Percentiles rank a stretch among this genome's conserved stretches.
These are phyloP conservation scores for Ophiorrhiza pumila DNA, from an alignment of 257 asterid genomes.

Conservation along the genomic window DNA sequence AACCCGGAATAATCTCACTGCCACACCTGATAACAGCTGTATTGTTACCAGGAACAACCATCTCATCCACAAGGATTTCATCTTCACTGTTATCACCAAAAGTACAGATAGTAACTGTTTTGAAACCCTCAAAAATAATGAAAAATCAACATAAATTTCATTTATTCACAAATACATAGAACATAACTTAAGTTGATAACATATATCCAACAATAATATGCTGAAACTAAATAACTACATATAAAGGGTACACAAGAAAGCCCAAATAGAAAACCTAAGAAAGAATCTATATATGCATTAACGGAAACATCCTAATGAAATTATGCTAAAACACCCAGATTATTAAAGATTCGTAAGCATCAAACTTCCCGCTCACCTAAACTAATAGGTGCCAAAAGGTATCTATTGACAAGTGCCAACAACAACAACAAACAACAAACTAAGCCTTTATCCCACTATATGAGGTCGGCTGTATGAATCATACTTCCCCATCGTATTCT, in stretches of 20 bases:
- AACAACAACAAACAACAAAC: background rate
- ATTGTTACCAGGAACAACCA: slow-evolving; percentile 55
- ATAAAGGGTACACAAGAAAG: background rate
- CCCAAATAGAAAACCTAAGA: too few species aligned
- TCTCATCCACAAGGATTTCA: slow-evolving; percentile 63
- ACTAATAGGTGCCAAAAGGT: background rate
- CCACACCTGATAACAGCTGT: slow-evolving; percentile 63
- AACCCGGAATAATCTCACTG: slow-evolving; percentile 73
- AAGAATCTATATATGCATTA: background rate
- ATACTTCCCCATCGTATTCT: too few species aligned
- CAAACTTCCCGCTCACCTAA: background rate
- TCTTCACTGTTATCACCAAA: slow-evolving; percentile 35
- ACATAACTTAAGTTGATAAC: background rate
- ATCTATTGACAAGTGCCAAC: background rate
- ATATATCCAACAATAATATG: background rate
- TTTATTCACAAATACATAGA: background rate
- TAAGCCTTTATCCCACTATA: too few species aligned
- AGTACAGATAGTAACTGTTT: background rate
- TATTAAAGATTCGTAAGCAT: background rate
- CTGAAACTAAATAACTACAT: background rate
- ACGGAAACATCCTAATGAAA: background rate
- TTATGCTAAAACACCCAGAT: background rate
- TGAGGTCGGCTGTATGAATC: too few species aligned
- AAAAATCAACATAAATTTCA: background rate
- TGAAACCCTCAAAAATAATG: background rate